phyloP scores from a whole-genome alignment of 306 rosid genomes.

The Quercus alba region DNA sequence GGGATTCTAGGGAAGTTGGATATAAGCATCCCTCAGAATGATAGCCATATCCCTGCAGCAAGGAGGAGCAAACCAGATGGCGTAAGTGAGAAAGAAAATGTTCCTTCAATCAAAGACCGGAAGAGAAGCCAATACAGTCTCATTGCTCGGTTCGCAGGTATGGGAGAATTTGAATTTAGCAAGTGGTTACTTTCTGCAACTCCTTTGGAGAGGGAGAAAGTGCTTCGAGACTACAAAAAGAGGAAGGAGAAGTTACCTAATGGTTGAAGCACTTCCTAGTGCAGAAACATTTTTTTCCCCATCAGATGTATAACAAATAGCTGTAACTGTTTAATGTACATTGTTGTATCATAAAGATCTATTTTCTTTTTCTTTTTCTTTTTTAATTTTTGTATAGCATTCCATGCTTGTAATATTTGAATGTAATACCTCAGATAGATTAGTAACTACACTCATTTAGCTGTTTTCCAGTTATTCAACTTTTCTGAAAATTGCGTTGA shows the following conservation, averaged over 20 bases:
- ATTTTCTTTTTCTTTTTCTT: neutral
- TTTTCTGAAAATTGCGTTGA: neutral
- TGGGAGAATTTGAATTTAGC: constrained; percentile 78
- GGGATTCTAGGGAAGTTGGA: constrained; percentile 34
- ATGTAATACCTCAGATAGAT: neutral
- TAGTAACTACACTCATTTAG: neutral
- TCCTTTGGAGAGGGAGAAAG: constrained; percentile 57
- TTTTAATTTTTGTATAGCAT: neutral
- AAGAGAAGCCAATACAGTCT: constrained; percentile 58
- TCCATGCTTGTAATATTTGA: neutral
- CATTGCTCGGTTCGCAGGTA: constrained; percentile 55
- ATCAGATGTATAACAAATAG: neutral
- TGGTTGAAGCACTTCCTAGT: constrained; percentile 20
- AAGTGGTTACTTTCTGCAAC: constrained; percentile 77
- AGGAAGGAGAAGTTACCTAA: constrained; percentile 43
- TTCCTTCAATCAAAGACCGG: constrained; percentile 34
- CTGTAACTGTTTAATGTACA: neutral
- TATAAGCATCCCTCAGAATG: constrained; percentile 17
- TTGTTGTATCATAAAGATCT: neutral
- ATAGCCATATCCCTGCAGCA: constrained; percentile 23
- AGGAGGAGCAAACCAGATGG: constrained; percentile 31
- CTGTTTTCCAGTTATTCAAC: neutral
- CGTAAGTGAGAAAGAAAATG: constrained; percentile 25
- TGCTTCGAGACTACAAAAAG: constrained; percentile 60
- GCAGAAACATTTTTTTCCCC: neutral